phyloP scores from a whole-genome alignment of 805 yeast species.

The Metschnikowia picachoensis region DNA sequence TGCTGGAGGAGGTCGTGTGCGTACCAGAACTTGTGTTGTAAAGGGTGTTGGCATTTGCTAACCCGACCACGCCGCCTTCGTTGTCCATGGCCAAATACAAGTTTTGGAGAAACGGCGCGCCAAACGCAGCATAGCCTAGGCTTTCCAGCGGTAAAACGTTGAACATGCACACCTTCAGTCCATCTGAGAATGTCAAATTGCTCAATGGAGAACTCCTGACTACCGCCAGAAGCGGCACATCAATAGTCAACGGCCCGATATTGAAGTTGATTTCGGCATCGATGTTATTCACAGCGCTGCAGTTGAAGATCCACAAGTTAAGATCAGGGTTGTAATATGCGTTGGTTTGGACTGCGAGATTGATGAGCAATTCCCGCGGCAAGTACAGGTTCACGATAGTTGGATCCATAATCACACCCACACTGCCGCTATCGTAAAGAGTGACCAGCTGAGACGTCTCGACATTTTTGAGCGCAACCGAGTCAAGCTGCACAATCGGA shows the following conservation, averaged over 20 bases:
- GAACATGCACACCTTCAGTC: slow-evolving; percentile 55
- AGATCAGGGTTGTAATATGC: slow-evolving; percentile 52
- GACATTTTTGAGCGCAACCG: slow-evolving; percentile 24
- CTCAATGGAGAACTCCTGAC: slow-evolving; percentile 30
- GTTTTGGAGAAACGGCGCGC: slow-evolving; percentile 52
- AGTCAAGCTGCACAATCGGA: slow-evolving; percentile 30
- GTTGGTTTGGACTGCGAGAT: slow-evolving; percentile 64
- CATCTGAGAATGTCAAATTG: slow-evolving; percentile 47
- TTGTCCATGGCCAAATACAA: slow-evolving; percentile 62
- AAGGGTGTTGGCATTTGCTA: slow-evolving; percentile 45
- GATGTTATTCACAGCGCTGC: slow-evolving; percentile 43
- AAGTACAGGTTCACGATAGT: slow-evolving; percentile 46
- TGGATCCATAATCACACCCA: slow-evolving; percentile 59
- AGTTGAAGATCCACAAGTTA: slow-evolving; percentile 59
- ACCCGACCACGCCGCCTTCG: slow-evolving; percentile 51
- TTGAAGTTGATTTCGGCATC: slow-evolving; percentile 51
- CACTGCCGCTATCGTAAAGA: slow-evolving; percentile 31
- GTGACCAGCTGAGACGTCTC: slow-evolving; percentile 33
- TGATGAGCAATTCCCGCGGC: slow-evolving; percentile 54
- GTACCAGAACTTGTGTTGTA: background rate
- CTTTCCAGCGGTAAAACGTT: slow-evolving; percentile 45
- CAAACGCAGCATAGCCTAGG: slow-evolving; percentile 52
- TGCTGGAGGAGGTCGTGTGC: slow-evolving; percentile 2
- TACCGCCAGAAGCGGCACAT: slow-evolving; percentile 48
- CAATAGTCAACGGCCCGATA: slow-evolving; percentile 49